Conservation (phyloP, 2,329 filamentous ascomycete species). For the Dactylellina drechsleri region DNA sequence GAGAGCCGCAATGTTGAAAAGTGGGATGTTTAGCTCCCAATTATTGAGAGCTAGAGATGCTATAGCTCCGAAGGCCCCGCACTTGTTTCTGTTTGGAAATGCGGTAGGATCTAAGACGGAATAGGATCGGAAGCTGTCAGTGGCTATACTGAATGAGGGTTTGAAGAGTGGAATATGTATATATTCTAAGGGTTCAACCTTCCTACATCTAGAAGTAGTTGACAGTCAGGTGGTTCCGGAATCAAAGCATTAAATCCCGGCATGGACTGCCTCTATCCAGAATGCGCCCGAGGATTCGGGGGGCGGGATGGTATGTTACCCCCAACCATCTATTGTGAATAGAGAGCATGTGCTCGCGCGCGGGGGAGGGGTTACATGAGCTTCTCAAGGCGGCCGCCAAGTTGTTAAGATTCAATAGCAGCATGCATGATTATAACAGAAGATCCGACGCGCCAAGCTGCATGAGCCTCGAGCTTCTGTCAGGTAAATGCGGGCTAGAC, state of each 20-base stretch:
- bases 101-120: too few species aligned
- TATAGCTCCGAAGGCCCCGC: background rate
- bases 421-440: too few species aligned
- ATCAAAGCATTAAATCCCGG: conserved; percentile 9
- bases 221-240: background rate
- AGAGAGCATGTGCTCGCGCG: conserved; percentile 37
- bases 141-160: conserved; percentile 11
- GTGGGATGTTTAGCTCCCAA: background rate
- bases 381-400: conserved; percentile 20
- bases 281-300: conserved; percentile 1
- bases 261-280: conserved; percentile 22
- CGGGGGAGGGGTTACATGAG: conserved; percentile 13
- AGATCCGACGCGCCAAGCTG: conserved; percentile 19
- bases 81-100: conserved; percentile 1
- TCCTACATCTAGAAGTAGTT: conserved; percentile 1
- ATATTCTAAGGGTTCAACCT: conserved; percentile 26
- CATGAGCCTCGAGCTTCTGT: conserved; percentile 28
- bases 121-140: conserved; percentile 17
- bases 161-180: conserved; percentile 12
- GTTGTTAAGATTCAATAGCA: conserved; percentile 23
- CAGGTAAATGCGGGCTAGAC: conserved; percentile 16
- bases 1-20: too few species aligned
- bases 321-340: conserved; percentile 9
- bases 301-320: background rate
- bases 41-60: background rate